Evolutionary conservation across 2,329 filamentous ascomycete species (phyloP), one percentile per base, ranked within the genome.

Genomic region (Colletotrichum eremochloae): DNA sequence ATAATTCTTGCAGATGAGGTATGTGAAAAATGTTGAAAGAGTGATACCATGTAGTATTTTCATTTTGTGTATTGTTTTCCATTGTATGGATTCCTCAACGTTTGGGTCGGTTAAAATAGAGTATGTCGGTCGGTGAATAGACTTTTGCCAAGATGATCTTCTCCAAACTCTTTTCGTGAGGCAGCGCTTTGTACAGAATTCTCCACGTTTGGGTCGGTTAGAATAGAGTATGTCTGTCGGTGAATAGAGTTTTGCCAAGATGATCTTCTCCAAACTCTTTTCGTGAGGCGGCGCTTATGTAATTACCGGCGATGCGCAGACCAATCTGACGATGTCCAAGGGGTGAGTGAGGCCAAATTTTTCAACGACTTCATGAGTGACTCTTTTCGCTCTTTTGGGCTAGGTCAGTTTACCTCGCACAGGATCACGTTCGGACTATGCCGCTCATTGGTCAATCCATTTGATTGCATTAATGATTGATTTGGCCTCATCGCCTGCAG

Each of bases 1-100:
- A 74, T 89, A 81, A 71, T 44, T 48, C 3, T 50, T 31, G 11
- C 14, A 15, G 15, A 14, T 24, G 53, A 18, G 9, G 44, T 31
- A 14, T 58, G 40, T 48, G 33, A 9, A 40, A 46, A 36, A 33
- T 56, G 18, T 36, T 38, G 31, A 55, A 58, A 44, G 66, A 44
- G 38, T 20, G 46, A 44, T 63, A 53, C 33, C 40, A 42, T 63
- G 29, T 29, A 33, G 33, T 33, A 44, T 2, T 29, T 42, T 29
- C 15, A 14, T 40, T 29, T 14, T 14, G 29, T 18, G 42, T 63
- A 2, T 29, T 46, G 20, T 36, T 62, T 40, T 12, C 48, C 33
- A 31, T 29, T 24, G 2, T 9, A 11, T 7, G 38, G 29, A 18
- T 9, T 50, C 36, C 24, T 15, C 14, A 4, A 18, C 29, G 20